Percentiles rank a stretch among this genome's conserved stretches.
Conservation (phyloP, 768 basidiomycete species). For the Cantharellus anzutake region DNA sequence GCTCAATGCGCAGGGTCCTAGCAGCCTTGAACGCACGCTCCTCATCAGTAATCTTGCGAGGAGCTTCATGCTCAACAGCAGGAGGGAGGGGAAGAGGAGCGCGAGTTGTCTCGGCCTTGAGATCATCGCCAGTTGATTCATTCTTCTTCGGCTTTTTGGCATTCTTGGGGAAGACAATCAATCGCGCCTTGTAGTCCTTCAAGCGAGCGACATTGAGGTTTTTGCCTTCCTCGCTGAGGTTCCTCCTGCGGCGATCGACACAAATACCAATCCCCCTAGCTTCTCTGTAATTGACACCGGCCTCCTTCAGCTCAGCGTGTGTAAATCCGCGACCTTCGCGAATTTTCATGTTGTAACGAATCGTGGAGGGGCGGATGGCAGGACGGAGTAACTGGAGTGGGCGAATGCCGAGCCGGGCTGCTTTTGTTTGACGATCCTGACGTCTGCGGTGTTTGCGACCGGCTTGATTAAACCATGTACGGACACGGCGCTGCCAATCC, state of each 20-base stretch:
- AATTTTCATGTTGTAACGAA: conserved; percentile 95
- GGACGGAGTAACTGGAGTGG: conserved; percentile 85
- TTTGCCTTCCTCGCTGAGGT: conserved; percentile 93
- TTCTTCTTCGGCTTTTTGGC: conserved; percentile 89
- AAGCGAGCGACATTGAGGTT: conserved; percentile 85
- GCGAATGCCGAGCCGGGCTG: conserved; percentile 76
- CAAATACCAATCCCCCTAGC: conserved; percentile 85
- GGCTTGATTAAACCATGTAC: conserved; percentile 98
- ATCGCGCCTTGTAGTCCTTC: conserved; percentile 76
- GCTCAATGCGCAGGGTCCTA: conserved; percentile 68
- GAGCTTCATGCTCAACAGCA: conserved; percentile 51
- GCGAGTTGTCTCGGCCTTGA: conserved; percentile 59
- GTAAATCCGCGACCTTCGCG: conserved; percentile 97
- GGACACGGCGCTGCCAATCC: conserved; percentile 95
- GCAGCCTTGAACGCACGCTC: conserved; percentile 83
- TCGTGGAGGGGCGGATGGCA: conserved; percentile 88
- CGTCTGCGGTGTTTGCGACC: conserved; percentile 94
- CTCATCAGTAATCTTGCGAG: conserved; percentile 81
- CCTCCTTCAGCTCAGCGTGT: conserved; percentile 83
- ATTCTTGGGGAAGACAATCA: conserved; percentile 96
- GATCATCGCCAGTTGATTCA: conserved; percentile 80
- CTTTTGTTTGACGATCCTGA: conserved; percentile 79
- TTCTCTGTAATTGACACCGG: conserved; percentile 85
- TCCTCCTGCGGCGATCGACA: conserved; percentile 93
- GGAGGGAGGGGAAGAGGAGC: conserved; percentile 45